Conservation (phyloP, 2,329 filamentous ascomycete species). For the Botryotinia calthae region DNA sequence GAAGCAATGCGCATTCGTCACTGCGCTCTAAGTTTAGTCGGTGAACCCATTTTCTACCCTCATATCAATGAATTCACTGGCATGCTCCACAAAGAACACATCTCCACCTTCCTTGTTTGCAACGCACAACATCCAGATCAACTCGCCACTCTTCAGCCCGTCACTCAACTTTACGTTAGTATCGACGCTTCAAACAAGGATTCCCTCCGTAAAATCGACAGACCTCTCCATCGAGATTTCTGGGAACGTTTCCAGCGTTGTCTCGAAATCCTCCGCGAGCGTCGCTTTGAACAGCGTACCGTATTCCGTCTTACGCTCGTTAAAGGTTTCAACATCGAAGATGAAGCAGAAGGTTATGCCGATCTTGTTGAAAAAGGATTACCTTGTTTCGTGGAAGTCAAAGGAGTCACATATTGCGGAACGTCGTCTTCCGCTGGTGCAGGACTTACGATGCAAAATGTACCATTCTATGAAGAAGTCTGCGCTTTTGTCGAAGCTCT, state of each 20-base stretch:
- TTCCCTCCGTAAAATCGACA: slow-evolving; percentile 81
- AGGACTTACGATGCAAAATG: slow-evolving; percentile 93
- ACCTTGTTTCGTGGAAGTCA: slow-evolving; percentile 91
- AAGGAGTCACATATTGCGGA: slow-evolving; percentile 95
- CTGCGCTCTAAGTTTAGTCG: slow-evolving; percentile 87
- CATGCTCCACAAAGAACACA: slow-evolving; percentile 80
- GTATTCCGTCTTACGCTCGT: slow-evolving; percentile 94
- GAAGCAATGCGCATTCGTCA: slow-evolving; percentile 93
- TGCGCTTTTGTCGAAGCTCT: slow-evolving; percentile 76
- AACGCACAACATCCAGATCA: slow-evolving; percentile 96
- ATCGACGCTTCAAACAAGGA: slow-evolving; percentile 94
- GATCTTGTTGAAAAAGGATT: slow-evolving; percentile 81
- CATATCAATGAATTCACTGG: slow-evolving; percentile 89
- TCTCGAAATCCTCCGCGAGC: slow-evolving; percentile 81
- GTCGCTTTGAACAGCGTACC: slow-evolving; percentile 81
- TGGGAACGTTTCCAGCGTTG: slow-evolving; percentile 95
- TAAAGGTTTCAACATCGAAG: slow-evolving; percentile 96
- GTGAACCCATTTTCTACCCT: slow-evolving; percentile 98
- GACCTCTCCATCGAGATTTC: slow-evolving; percentile 91
- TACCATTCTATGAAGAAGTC: slow-evolving; percentile 93
- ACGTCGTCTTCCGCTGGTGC: slow-evolving; percentile 81
- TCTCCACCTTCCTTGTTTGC: slow-evolving; percentile 93
- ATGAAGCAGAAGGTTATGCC: slow-evolving; percentile 87
- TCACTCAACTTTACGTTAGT: slow-evolving; percentile 94
- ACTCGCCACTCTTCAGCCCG: slow-evolving; percentile 74